Evolutionary conservation across 495 filamentous ascomycete genomes (phyloP), one percentile per base, ranked within the genome.

Genomic region (Penicillium crystallinum): DNA sequence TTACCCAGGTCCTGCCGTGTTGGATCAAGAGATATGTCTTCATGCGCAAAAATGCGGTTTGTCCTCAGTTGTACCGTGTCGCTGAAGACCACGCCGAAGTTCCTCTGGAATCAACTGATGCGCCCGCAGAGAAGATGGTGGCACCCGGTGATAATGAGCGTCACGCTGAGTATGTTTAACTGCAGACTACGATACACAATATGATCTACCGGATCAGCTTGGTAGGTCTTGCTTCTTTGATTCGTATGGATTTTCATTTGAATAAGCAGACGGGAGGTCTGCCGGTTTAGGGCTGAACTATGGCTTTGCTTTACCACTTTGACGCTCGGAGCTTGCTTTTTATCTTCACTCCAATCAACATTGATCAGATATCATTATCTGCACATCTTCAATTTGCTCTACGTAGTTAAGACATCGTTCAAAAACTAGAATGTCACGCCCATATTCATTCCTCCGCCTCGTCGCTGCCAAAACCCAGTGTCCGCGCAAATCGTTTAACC

Each of bases 21-120:
- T 82, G 74, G 71, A 62, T 81, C 58, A 77, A 72, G 57, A 64
- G 69, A 7, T 75, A 74, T 44, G 61, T 83, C n/a, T 56, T 82
- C 19, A 54, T 61, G 37, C 56, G 63, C 46, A 79, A 74, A 57
- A 59, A 53, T 48, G 64, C 52, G 3, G 48, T 43, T 11, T 68
- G 67, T 21, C 70, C 75, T n/a, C 61, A 69, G 44, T 67, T 80
- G 6, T 80, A 78, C 44, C 59, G 6, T 7, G 64, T 30, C 29
- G 14, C 37, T 3, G n/a, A 27, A 4, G 47, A 18, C 2, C 15
- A 36, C 10, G 21, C 30, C 19, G 19, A 15, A 8, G 25, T 12
- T 31, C 7, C 23, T 2, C 12, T 15, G 10, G 19, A 10, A 12
- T 1, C 33, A 35, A 27, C 7, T 27, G 23, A 27, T 27, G 23